phyloP scores from a whole-genome alignment of 495 filamentous ascomycete species.

The Trichoderma orchidacearum region DNA sequence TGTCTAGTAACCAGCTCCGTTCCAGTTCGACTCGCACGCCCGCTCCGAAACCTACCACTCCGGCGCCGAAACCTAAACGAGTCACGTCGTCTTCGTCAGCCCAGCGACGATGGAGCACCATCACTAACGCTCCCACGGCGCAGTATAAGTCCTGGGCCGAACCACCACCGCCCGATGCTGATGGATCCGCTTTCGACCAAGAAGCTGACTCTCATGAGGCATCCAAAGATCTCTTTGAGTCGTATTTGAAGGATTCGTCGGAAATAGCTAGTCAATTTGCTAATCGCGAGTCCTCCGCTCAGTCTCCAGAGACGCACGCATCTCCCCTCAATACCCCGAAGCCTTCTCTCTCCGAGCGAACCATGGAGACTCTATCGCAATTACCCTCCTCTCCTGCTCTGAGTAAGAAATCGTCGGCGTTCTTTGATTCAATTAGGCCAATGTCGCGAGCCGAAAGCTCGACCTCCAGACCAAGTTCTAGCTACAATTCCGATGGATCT shows the following conservation, averaged over 20 bases:
- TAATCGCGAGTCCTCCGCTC: neutral
- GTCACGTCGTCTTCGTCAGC: neutral
- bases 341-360: constrained; percentile 30
- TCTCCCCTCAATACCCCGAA: constrained; percentile 5
- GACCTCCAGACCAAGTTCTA: constrained; percentile 1
- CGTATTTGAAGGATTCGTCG: neutral
- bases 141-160: neutral
- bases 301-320: neutral
- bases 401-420: constrained; percentile 17
- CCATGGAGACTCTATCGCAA: constrained; percentile 32
- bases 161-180: neutral
- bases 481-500: constrained; percentile 1
- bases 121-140: neutral
- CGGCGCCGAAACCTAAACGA: neutral
- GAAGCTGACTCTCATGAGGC: neutral
- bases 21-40: constrained; percentile 9
- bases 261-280: neutral
- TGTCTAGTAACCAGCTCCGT: neutral
- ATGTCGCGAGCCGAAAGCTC: neutral
- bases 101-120: neutral
- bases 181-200: neutral
- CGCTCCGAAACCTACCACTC: neutral
- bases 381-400: constrained; percentile 32
- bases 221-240: neutral
- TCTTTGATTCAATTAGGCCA: constrained; percentile 17